Evolutionary conservation across 805 yeast genomes (phyloP).

Genomic region (Yarrowia sp.): DNA sequence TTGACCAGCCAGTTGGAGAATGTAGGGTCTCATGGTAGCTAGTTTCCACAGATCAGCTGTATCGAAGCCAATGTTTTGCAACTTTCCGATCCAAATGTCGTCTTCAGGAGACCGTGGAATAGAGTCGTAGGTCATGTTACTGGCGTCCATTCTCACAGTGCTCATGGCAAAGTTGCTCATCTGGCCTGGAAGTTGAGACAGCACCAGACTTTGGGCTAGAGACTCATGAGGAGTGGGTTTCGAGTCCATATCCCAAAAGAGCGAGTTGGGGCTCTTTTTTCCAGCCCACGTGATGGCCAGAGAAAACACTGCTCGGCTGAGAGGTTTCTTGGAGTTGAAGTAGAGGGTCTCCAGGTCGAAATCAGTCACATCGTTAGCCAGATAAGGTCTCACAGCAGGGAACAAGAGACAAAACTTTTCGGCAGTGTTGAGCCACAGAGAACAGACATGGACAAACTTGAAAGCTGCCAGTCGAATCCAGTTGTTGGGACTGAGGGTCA

Average conservation of each 20-base stretch:
- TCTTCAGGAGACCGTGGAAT: slow-evolving; percentile 35
- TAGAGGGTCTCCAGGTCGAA: slow-evolving; percentile 65
- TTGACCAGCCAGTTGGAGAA: slow-evolving; percentile 42
- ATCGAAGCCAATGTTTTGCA: slow-evolving; percentile 68
- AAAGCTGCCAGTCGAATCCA: slow-evolving; percentile 75
- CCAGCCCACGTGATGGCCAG: slow-evolving; percentile 69
- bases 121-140: neutral
- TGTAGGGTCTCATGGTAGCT: slow-evolving; percentile 64
- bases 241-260: slow-evolving; percentile 67
- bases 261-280: slow-evolving; percentile 54
- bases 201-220: slow-evolving; percentile 2
- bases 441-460: slow-evolving; percentile 58
- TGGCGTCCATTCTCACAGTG: slow-evolving; percentile 16
- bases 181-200: slow-evolving; percentile 17
- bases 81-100: slow-evolving; percentile 58
- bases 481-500: slow-evolving; percentile 80
- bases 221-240: neutral
- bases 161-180: slow-evolving; percentile 24
- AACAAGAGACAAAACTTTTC: slow-evolving; percentile 80
- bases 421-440: slow-evolving; percentile 63
- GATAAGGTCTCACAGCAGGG: slow-evolving; percentile 73
- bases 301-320: slow-evolving; percentile 63
- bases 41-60: slow-evolving; percentile 82
- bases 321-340: slow-evolving; percentile 64
- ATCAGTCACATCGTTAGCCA: slow-evolving; percentile 71